Base-by-base conservation (phyloP, 164 flowering plant genomes). In the Dillenia suffruticosa region DNA sequence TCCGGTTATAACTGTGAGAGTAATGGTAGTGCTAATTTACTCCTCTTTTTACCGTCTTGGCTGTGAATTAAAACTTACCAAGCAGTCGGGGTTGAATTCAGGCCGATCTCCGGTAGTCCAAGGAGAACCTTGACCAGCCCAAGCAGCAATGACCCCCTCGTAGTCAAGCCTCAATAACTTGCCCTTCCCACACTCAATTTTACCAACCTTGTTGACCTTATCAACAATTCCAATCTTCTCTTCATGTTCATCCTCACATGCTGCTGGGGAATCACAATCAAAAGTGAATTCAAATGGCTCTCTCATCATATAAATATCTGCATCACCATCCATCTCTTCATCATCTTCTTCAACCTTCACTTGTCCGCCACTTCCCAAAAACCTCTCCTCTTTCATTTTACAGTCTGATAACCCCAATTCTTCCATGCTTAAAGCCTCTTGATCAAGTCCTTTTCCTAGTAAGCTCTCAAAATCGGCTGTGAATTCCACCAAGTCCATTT, bases 401-500 rank as follows among this genome's bases (percentile, higher is more conserved):
- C 77, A 51, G 12, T 76, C 84, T 51, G 78, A 22, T 10, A 92
- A 54, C 43, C 93, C 96, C 68, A 92, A 59, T 9, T 72, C 91
- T 56, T 92, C 89, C 76, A 88, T 88, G 11, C 81, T 80, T 26
- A 78, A 84, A 2, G 81, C 67, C 59, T 83, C 91, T 12, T 80
- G 74, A 9, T 88, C 96, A 0, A 88, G 73, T 1, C 87, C 91
- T 52, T 67, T 73, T 0, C 96, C 98, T 0, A 92, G 66, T 50
- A 92, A 69, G 58, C 78, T 83, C 72, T 92, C 93, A 4, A 92
- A 91, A 55, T 92, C 92, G 9, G 96, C 98, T 0, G 96, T 94
- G 54, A 92, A 92, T 47, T 88, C 91, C 0, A 77, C 95, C 1
- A 88, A 79, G 46, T 92, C 98, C 81, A 84, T 76, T 32, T 92